Conservation (phyloP, 352 stramenopile genomes). For the Phytophthora constricta region DNA sequence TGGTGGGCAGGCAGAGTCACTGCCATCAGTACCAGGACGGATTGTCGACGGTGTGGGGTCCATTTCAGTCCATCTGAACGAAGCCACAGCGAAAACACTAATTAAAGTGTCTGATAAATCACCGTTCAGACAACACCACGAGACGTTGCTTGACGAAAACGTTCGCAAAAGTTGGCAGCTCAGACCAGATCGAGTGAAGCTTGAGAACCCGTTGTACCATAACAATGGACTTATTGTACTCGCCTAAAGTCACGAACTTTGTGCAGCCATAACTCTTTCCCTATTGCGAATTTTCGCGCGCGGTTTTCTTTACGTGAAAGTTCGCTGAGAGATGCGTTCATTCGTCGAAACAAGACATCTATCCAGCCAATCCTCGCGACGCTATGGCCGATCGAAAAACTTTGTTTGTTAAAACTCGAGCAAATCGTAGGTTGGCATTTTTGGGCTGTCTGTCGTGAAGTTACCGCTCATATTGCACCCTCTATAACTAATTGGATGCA, state of each 20-base stretch:
- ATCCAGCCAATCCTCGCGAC: no score
- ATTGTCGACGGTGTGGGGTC: slow-evolving; percentile 18
- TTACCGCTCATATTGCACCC: no score
- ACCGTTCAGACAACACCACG: slow-evolving; percentile 19
- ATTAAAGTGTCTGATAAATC: slow-evolving; percentile 34
- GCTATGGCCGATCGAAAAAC: no score
- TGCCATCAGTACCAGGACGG: slow-evolving; percentile 14
- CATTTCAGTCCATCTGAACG: slow-evolving; percentile 14
- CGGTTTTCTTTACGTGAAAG: no score
- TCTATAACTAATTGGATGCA: no score
- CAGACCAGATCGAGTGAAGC: not conserved
- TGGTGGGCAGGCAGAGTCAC: not conserved
- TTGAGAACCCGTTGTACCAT: slow-evolving; percentile 25
- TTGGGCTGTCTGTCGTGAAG: no score
- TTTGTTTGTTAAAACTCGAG: no score
- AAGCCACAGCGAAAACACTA: slow-evolving; percentile 11
- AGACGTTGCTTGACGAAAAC: slow-evolving; percentile 29
- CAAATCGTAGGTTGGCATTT: no score
- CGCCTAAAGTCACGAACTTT: no score
- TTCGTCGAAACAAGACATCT: not conserved
- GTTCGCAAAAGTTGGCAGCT: slow-evolving; percentile 26
- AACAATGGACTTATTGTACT: no score
- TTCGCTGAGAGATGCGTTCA: not conserved
- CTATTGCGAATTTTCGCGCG: no score
- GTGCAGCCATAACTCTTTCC: no score